Percentiles rank a stretch among this genome's conserved stretches.
phyloP scores from a whole-genome alignment of 2,329 filamentous ascomycete genomes.

The Cladobotryum protrusum region DNA sequence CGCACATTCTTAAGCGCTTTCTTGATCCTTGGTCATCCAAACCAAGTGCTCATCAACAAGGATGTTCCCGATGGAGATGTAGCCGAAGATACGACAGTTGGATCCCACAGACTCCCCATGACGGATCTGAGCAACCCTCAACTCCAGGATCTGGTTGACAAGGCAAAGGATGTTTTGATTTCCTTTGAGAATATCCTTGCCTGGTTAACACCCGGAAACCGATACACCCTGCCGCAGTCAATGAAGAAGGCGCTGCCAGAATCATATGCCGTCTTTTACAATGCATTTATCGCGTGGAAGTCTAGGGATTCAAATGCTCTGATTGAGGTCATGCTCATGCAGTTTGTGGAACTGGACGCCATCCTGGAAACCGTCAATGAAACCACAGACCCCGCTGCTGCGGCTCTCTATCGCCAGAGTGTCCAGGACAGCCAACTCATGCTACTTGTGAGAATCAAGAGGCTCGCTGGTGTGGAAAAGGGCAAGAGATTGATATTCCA shows the following conservation, averaged over 20 bases:
- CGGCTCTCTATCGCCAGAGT: conserved; percentile 70
- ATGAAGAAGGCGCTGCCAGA: conserved; percentile 59
- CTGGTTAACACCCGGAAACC: conserved; percentile 59
- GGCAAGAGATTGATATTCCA: conserved; percentile 69
- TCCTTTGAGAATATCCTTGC: conserved; percentile 70
- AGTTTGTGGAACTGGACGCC: conserved; percentile 76
- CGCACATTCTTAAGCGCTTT: conserved; percentile 75
- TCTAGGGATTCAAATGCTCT: conserved; percentile 71
- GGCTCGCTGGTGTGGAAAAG: conserved; percentile 63
- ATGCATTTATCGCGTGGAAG: conserved; percentile 79
- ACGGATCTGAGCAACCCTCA: conserved; percentile 54
- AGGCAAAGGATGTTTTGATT: conserved; percentile 70
- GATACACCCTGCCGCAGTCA: conserved; percentile 58
- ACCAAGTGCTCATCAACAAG: conserved; percentile 70
- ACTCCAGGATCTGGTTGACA: conserved; percentile 65
- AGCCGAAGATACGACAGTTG: conserved; percentile 35
- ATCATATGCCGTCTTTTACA: conserved; percentile 66
- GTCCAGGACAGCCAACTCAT: conserved; percentile 77
- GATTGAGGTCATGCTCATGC: conserved; percentile 78
- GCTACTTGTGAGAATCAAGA: conserved; percentile 73
- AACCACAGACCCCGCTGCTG: conserved; percentile 64
- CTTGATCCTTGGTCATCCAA: conserved; percentile 72
- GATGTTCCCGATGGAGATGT: conserved; percentile 53
- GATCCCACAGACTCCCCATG: conserved; percentile 28
- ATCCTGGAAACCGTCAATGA: conserved; percentile 81